Evolutionary conservation across 176 grass and related monocot species (phyloP), one percentile per base, ranked within the genome.

Genomic region (Carex pumila): DNA sequence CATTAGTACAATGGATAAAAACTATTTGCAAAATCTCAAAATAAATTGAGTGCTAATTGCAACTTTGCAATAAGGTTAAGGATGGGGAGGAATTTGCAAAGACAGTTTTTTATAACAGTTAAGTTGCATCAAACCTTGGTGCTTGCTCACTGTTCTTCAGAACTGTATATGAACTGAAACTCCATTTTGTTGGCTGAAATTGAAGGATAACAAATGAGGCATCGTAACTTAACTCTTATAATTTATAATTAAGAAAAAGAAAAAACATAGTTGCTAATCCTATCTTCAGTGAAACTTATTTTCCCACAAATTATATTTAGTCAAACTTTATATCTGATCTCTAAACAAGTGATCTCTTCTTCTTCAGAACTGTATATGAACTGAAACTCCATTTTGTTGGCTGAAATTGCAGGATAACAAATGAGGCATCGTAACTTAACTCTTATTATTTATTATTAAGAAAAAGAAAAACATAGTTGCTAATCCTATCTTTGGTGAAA

Each of bases 151-250:
- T 84, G 83, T 88, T 93, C 96, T 92, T 98, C 77, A 98, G 77
- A 86, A 98, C 1, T 78, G 96, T 93, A 70, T 95, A 90, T 22
- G 96, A 92, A 74, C 71, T 98, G 87, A 95, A 98, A 83, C 82
- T 86, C 96, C 96, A 98, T 87, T 98, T 92, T 54, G 85, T 80
- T 75, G 96, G 96, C 96, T 98, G 96, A 88, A 94, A 90, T 57
- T 56, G 84, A 86, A 17, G 81, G 86, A 55, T n/a, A 55, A 72
- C 47, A 79, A 75, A 73, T 50, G 50, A 7, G n/a, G 61, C 17
- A 89, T 55, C 64, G 74, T 17, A 73, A 83, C 49, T 54, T 17
- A 25, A 39, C 37, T 6, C 37, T 39, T 39, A 39, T 39, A 56
- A 76, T 3, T 66, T 84, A 37, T 54, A 78, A 57, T 78, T 32